A percentile compares a stretch with the other conserved stretches of the same genome.
These are phyloP conservation scores for Zymoseptoria passerinii DNA, from an alignment of 2,329 filamentous ascomycete species.

Conservation along the genomic window DNA sequence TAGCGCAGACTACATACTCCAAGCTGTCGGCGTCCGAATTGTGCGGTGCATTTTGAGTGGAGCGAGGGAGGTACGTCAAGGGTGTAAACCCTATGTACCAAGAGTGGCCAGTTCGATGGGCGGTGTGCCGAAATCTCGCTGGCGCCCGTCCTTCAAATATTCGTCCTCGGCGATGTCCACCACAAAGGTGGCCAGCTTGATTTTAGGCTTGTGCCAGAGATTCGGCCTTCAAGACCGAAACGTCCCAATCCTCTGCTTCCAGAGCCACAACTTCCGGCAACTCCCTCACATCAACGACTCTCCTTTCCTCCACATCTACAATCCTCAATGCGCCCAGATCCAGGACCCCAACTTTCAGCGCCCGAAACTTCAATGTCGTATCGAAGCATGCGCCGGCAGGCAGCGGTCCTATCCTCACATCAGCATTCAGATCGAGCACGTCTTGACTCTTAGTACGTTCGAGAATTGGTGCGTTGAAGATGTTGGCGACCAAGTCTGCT, in stretches of 20 bases:
- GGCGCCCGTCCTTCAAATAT: too few relatives aligned
- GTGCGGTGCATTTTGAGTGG: too few relatives aligned
- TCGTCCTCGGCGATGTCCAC: too few relatives aligned
- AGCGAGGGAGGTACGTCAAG: too few relatives aligned
- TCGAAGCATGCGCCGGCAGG: slow-evolving; percentile 66
- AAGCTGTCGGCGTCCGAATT: too few relatives aligned
- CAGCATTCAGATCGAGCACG: slow-evolving; percentile 65
- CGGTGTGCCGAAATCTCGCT: too few relatives aligned
- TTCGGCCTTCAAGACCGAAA: background rate
- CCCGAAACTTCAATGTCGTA: slow-evolving; percentile 63
- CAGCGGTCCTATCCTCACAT: slow-evolving; percentile 64
- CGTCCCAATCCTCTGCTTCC: slow-evolving; percentile 3
- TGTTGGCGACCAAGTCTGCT: slow-evolving; percentile 9
- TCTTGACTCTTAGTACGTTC: slow-evolving; percentile 53
- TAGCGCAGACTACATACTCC: too few relatives aligned
- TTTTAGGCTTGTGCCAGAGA: background rate
- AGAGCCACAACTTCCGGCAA: slow-evolving; percentile 56
- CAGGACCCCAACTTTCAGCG: slow-evolving; percentile 57
- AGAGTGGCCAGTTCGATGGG: too few relatives aligned
- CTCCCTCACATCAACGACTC: slow-evolving; percentile 69
- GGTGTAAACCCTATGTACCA: too few relatives aligned
- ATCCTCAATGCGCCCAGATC: slow-evolving; percentile 65
- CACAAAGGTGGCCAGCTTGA: too few relatives aligned
- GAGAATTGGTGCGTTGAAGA: slow-evolving; percentile 13
- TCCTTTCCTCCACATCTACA: slow-evolving; percentile 63